Base-by-base conservation (phyloP, 352 stramenopile genomes). In the Globisporangium yorkense region DNA sequence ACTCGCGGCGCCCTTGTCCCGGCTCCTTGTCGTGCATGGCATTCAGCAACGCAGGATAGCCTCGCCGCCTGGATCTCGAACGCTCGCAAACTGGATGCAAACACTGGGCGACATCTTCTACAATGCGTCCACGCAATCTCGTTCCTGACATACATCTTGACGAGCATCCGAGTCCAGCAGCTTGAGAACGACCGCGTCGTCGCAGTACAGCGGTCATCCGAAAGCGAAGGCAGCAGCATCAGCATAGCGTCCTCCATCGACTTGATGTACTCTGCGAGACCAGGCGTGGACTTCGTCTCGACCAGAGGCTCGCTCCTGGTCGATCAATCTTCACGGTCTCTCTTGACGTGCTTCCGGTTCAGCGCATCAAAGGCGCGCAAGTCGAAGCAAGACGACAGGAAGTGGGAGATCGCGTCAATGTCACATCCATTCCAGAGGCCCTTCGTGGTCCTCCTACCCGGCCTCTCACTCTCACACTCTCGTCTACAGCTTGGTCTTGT, bases 401-500 rank as follows among this genome's bases (percentile, higher is more conserved):
- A 27, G 24, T 27, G 3, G 10, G 3, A 43, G 3, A 18, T 2
- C 12, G 12, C 10, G 37, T 18, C 37, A 43, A 43, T 15, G 5
- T 18, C 12, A 43, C 43, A 21, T 47, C 24, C 43, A 47, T 47
- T 47, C 37, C 5, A 37, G 33, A 43, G 40, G 40, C 9, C 4
- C 16, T 18, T 46, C 40, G 7, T 31, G 5, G 1, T 27, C 24
- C 24, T 27, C 24, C 24, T 27, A 27, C 1, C 24, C 24, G 1
- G 24, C 24, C 24, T 27, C 24, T 27, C 24, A 2, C 1, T 16
- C 24, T 35, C 24, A 9, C 46, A 13, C 10, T 20, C 15, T 5
- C 44, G 29, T 21, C 54, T 70, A 76, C 51, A 85, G 46, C 45
- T 74, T 75, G 51, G 78, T 82, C 72, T 96, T 94, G 79, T 96